Evolutionary conservation across 805 yeast genomes (phyloP).

Genomic region (Teunomyces tritomae): DNA sequence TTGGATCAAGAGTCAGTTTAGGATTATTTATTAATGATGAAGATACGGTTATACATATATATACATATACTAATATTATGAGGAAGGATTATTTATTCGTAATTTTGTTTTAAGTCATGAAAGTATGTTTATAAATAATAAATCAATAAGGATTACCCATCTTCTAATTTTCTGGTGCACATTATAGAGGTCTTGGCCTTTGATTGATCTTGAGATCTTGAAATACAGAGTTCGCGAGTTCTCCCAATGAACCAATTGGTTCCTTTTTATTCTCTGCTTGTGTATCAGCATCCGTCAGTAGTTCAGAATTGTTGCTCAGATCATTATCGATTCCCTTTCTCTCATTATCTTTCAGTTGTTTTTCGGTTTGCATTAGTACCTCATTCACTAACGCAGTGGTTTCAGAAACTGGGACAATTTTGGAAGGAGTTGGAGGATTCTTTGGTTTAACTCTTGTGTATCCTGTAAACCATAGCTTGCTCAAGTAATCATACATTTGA

Average conservation of each 20-base stretch:
- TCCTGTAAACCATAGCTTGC: conserved; percentile 36
- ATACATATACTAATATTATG: neutral
- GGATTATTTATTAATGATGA: neutral
- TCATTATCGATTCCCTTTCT: neutral
- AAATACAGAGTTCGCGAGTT: neutral
- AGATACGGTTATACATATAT: neutral
- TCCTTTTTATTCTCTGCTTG: neutral
- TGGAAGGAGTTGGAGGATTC: neutral
- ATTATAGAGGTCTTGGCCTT: neutral
- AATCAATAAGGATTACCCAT: neutral
- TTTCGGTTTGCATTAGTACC: neutral
- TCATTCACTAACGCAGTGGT: neutral
- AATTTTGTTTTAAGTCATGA: neutral
- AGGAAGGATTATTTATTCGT: neutral
- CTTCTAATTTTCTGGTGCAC: neutral
- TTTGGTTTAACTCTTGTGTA: neutral
- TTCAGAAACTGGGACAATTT: neutral
- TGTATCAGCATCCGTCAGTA: neutral
- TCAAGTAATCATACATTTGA: conserved; percentile 25
- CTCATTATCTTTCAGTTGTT: neutral
- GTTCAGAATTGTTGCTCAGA: neutral
- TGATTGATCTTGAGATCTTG: neutral
- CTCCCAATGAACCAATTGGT: neutral
- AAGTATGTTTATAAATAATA: neutral
- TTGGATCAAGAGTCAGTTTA: neutral